Evolutionary conservation across 2,329 filamentous ascomycete genomes (phyloP).

Genomic region (Orbilia blumenaviensis): DNA sequence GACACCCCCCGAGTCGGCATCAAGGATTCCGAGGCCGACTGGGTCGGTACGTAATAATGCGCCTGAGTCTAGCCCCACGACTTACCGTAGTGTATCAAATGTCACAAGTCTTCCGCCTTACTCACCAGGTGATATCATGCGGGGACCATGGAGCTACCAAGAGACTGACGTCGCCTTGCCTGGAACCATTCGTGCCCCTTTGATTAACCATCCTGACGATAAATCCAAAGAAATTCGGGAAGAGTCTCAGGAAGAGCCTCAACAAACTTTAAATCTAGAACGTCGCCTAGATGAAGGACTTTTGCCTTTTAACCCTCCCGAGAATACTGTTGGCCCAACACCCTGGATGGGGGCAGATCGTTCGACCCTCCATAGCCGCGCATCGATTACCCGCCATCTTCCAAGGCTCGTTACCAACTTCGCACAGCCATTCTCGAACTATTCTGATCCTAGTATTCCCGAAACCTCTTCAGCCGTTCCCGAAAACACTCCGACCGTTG

Average conservation of each 20-base stretch:
- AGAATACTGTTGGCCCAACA: neutral
- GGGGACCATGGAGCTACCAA: neutral
- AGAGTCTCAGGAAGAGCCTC: no score
- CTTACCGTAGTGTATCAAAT: neutral
- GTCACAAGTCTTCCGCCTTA: neutral
- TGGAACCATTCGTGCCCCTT: neutral
- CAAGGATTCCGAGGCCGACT: conserved; percentile 7
- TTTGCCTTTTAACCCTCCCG: neutral
- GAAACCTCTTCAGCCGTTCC: neutral
- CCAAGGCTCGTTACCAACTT: conserved; percentile 16
- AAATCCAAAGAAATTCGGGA: neutral
- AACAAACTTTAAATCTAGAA: neutral
- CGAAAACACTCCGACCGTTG: neutral
- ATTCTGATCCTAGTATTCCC: no score
- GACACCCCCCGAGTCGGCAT: neutral
- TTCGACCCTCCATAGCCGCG: neutral
- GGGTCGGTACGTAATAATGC: neutral
- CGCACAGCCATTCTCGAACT: neutral
- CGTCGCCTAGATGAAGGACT: neutral
- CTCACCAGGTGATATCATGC: neutral
- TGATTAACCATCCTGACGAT: neutral
- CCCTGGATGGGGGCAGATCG: neutral
- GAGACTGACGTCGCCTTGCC: neutral
- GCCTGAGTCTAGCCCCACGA: neutral
- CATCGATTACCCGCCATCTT: neutral